Base-by-base conservation (phyloP, 2,329 filamentous ascomycete species). In the Chrysosporium keratinophilum region DNA sequence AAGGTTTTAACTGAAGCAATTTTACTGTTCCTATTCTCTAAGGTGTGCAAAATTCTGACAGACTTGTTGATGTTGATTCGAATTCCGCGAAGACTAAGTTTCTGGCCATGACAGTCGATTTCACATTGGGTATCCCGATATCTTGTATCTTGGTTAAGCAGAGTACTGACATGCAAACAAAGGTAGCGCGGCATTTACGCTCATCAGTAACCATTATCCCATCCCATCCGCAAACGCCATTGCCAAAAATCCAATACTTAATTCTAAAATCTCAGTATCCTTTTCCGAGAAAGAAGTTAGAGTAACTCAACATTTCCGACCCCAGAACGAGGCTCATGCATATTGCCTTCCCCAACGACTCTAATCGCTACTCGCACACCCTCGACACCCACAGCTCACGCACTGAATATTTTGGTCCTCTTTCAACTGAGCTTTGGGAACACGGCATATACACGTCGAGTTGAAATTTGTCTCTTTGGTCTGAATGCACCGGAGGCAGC, bases 401-500 rank as follows among this genome's bases (percentile, higher is more conserved):
- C 93, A 98, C 70, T 97, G 85, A 33, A 97, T 84, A 37, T 87
- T 85, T 67, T 93, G 86, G 41, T 88, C 84, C 64, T 95, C 89
- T 71, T 95, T 95, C 66, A 98, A 73, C 69, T 94, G 82, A 33
- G 88, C 84, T 66, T 86, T 85, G 1, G 93, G 93, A 49, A 98
- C 91, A 50, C 93, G 87, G 70, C 93, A 98, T 65, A 98, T 93
- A 69, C 93, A 98, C 0, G 91, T 98, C 59, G 88, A 87, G 70
- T 91, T 93, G 76, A 97, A 98, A 71, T 98, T 98, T 31, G 93
- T 98, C 76, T 98, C 93, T 71, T 97, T 97, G n/a, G 93, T 96
- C 72, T 98, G 93, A 54, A 98, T 91, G 71, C 93, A 98, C 58
- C 90, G 82, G 53, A 96, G 76, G 69, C 93, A 98, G 72, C 93